Evolutionary conservation across 164 flowering plant genomes (phyloP).

Genomic region (Dillenia turbinata): DNA sequence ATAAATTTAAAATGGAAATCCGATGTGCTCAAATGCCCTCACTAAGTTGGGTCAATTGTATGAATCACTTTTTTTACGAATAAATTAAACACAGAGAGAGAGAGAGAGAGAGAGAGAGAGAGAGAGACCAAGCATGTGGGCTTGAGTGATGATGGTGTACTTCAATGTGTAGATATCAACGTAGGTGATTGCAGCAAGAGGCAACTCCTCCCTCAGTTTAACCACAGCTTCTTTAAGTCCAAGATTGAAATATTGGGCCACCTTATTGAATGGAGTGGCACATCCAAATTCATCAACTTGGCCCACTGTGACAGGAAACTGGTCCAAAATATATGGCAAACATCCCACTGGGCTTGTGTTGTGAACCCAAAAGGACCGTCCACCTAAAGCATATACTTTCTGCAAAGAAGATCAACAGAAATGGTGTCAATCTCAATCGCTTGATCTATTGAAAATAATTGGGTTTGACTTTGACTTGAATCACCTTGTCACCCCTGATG

Average conservation of each 20-base stretch:
- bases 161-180: constrained; percentile 51
- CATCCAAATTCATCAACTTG: constrained; percentile 47
- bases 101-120: neutral
- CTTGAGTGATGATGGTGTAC: constrained; percentile 41
- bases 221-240: constrained; percentile 31
- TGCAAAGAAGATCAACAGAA: constrained; percentile 9
- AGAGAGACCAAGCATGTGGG: constrained; percentile 34
- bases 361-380: constrained; percentile 55
- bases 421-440: no score
- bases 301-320: constrained; percentile 12
- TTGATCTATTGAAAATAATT: no score
- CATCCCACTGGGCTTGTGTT: constrained; percentile 64
- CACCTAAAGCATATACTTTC: constrained; percentile 38
- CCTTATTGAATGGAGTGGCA: constrained; percentile 35
- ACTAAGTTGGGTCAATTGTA: no score
- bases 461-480: no score
- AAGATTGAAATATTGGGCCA: constrained; percentile 39
- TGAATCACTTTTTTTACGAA: no score
- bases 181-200: constrained; percentile 39
- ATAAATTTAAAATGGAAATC: no score
- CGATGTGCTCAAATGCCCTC: no score
- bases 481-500: no score
- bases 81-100: no score
- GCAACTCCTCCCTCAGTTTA: constrained; percentile 33
- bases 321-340: constrained; percentile 35